These are phyloP conservation scores for Aspergillus pseudoglaucus DNA, from an alignment of 2,329 filamentous ascomycete species.

Conservation along the genomic window DNA sequence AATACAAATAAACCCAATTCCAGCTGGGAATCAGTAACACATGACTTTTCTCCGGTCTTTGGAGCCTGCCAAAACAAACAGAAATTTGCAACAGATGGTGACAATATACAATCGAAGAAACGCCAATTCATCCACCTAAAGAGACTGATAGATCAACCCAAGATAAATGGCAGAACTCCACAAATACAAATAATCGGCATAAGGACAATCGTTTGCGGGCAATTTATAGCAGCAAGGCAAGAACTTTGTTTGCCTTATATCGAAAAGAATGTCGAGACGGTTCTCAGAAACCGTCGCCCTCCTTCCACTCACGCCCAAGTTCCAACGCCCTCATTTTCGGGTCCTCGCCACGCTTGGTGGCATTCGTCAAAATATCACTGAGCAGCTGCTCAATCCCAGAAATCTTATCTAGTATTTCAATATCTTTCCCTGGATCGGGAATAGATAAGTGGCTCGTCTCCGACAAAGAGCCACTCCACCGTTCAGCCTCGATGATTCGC, in stretches of 20 bases:
- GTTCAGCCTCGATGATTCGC: slow-evolving; percentile 24
- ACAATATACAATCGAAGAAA: not conserved
- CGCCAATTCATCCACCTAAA: not conserved
- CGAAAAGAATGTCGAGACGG: not conserved
- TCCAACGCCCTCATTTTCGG: slow-evolving; percentile 47
- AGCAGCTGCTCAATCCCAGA: slow-evolving; percentile 38
- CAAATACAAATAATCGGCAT: not conserved
- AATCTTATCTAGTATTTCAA: slow-evolving; percentile 40
- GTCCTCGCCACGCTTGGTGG: slow-evolving; percentile 46
- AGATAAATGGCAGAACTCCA: not conserved
- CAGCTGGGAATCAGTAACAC: not conserved
- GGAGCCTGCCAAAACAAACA: not conserved
- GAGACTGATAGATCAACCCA: not conserved
- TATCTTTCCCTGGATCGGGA: slow-evolving; percentile 39
- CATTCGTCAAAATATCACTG: slow-evolving; percentile 36
- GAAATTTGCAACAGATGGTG: no score
- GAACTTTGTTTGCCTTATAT: not conserved
- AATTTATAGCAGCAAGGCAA: not conserved
- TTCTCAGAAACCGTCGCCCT: slow-evolving; percentile 49
- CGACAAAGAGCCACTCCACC: slow-evolving; percentile 15
- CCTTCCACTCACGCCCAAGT: slow-evolving; percentile 48
- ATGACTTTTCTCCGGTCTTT: no score
- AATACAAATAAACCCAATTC: not conserved
- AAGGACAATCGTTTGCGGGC: not conserved
- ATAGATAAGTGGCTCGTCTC: slow-evolving; percentile 23